These are phyloP conservation scores for Balansia obtecta DNA, from an alignment of 2,329 filamentous ascomycete species.

Conservation along the genomic window DNA sequence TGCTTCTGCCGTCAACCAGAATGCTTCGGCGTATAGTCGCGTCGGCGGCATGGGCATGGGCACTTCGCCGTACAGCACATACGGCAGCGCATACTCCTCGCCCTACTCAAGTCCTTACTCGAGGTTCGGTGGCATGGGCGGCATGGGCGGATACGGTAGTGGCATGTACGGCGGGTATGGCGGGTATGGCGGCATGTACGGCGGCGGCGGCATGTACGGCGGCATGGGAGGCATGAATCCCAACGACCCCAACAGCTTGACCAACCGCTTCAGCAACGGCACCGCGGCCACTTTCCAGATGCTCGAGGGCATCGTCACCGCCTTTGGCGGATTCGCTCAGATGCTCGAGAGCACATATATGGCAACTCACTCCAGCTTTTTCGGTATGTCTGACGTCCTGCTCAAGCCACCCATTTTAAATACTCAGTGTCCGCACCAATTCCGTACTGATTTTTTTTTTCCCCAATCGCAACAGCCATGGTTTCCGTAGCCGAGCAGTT, in stretches of 20 bases:
- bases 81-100: conserved; percentile 25
- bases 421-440: not conserved
- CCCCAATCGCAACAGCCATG: conserved; percentile 63
- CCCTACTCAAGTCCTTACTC: conserved; percentile 30
- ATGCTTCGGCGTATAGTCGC: conserved; percentile 68
- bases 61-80: conserved; percentile 36
- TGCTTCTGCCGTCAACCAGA: conserved; percentile 71
- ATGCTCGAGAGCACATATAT: conserved; percentile 99
- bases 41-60: conserved; percentile 30
- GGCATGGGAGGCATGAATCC: conserved; percentile 33
- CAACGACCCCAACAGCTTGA: conserved; percentile 86
- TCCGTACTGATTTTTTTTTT: too few species aligned
- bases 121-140: conserved; percentile 31
- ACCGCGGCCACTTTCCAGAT: conserved; percentile 97
- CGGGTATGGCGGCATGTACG: conserved; percentile 24
- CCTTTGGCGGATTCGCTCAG: conserved; percentile 94
- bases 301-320: conserved; percentile 91
- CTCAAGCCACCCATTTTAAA: not conserved
- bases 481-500: conserved; percentile 97
- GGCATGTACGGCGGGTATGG: conserved; percentile 22
- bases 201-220: conserved; percentile 23
- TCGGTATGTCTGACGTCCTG: conserved; percentile 48
- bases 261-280: conserved; percentile 88
- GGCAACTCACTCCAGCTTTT: conserved; percentile 98
- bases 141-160: conserved; percentile 23